phyloP scores from a whole-genome alignment of 2,329 filamentous ascomycete species.

The Hypomyces rosellus region DNA sequence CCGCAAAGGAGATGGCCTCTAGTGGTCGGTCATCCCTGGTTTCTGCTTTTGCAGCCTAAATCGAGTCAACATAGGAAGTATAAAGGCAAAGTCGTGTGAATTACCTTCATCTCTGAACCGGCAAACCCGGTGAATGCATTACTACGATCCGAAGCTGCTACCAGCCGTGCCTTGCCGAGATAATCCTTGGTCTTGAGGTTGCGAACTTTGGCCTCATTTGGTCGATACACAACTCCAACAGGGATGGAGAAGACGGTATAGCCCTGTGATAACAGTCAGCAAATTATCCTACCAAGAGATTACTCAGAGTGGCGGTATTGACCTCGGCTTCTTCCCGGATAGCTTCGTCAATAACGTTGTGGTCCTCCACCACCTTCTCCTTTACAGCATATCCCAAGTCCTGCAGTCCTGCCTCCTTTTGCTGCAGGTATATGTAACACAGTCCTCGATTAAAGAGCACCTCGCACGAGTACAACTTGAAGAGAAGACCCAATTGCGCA shows the following conservation, averaged over 20 bases:
- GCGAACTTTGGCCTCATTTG: conserved; percentile 96
- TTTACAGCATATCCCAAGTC: conserved; percentile 87
- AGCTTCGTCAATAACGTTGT: conserved; percentile 96
- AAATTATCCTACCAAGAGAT: not conserved
- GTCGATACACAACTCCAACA: conserved; percentile 88
- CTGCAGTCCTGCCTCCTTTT: conserved; percentile 83
- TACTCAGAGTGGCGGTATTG: conserved; percentile 21
- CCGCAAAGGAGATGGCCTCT: conserved; percentile 85
- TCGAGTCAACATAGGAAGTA: conserved; percentile 1
- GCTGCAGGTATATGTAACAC: conserved; percentile 94
- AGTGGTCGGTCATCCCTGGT: conserved; percentile 72
- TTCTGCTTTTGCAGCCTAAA: conserved; percentile 44
- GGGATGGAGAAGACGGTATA: conserved; percentile 99
- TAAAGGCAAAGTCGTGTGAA: conserved; percentile 17
- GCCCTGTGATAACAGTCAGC: conserved; percentile 49
- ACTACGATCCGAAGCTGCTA: conserved; percentile 75
- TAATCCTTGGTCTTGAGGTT: conserved; percentile 98
- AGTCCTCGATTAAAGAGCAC: conserved; percentile 95
- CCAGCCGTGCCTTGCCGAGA: conserved; percentile 87
- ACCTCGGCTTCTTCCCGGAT: conserved; percentile 91
- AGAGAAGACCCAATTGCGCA: conserved; percentile 87
- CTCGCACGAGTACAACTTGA: conserved; percentile 96
- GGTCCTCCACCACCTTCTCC: conserved; percentile 92
- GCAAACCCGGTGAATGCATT: conserved; percentile 80
- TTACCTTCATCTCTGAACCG: conserved; percentile 68